phyloP scores from a whole-genome alignment of 768 basidiomycete genomes.

The Phaeotremella skinneri region DNA sequence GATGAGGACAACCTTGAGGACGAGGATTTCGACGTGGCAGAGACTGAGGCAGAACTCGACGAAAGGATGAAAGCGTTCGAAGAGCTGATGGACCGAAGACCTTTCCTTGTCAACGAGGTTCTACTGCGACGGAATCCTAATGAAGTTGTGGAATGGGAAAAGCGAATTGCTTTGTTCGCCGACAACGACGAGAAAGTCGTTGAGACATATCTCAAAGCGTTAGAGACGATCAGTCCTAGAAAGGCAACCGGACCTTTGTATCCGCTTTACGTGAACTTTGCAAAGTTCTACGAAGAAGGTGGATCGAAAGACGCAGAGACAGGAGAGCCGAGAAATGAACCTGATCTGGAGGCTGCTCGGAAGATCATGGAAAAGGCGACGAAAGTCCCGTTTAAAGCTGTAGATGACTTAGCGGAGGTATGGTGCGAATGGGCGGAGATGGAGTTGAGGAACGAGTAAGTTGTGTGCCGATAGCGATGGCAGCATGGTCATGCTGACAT shows the following conservation, averaged over 20 bases:
- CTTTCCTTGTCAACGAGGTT: slow-evolving; percentile 95
- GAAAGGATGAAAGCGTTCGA: slow-evolving; percentile 87
- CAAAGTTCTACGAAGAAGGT: slow-evolving; percentile 96
- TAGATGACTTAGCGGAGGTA: slow-evolving; percentile 94
- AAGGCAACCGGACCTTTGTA: slow-evolving; percentile 89
- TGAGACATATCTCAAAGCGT: slow-evolving; percentile 84
- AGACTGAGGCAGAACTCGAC: slow-evolving; percentile 77
- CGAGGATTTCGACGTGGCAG: slow-evolving; percentile 66
- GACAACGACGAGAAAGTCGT: slow-evolving; percentile 93
- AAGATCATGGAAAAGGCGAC: slow-evolving; percentile 92
- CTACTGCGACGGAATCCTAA: slow-evolving; percentile 88
- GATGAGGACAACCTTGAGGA: slow-evolving; percentile 72
- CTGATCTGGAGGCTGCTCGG: slow-evolving; percentile 77
- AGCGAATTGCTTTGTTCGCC: slow-evolving; percentile 87
- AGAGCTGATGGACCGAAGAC: slow-evolving; percentile 87
- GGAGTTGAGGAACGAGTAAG: slow-evolving; percentile 93
- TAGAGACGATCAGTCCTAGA: slow-evolving; percentile 81
- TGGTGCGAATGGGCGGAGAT: slow-evolving; percentile 99
- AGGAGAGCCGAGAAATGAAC: slow-evolving; percentile 65
- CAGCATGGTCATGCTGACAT: slow-evolving; percentile 2
- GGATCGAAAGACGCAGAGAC: slow-evolving; percentile 60
- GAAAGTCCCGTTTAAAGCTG: slow-evolving; percentile 86
- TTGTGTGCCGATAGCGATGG: slow-evolving; percentile 19
- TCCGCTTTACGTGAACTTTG: slow-evolving; percentile 88
- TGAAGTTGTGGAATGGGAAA: slow-evolving; percentile 99